Evolutionary conservation across 1,284 basidiomycete genomes (phyloP).

Genomic region (Cryptococcus amylolentus): DNA sequence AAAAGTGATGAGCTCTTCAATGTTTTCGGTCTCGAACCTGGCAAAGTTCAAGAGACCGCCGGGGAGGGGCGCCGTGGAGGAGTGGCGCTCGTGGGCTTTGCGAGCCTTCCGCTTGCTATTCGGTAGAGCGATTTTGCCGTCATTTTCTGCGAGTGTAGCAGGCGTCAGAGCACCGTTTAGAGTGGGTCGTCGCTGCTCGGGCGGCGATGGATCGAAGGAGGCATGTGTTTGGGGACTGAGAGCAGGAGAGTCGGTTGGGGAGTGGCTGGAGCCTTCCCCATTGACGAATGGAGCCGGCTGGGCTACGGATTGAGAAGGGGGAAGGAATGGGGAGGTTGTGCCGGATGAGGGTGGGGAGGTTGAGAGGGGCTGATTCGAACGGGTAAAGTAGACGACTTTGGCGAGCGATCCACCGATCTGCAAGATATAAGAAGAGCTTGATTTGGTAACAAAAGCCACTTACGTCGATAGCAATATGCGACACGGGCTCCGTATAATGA

Average conservation of each 20-base stretch:
- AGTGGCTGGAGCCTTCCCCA: slow-evolving; percentile 10
- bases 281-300: slow-evolving; percentile 9
- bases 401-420: slow-evolving; percentile 96
- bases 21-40: slow-evolving; percentile 90
- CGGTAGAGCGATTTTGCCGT: background rate
- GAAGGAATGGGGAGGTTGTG: slow-evolving; percentile 40
- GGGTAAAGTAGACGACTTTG: slow-evolving; percentile 98
- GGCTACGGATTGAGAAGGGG: slow-evolving; percentile 37
- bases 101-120: background rate
- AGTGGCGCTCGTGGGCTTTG: slow-evolving; percentile 55
- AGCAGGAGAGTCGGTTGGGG: slow-evolving; percentile 11
- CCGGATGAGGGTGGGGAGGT: slow-evolving; percentile 41
- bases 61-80: slow-evolving; percentile 73
- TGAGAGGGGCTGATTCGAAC: slow-evolving; percentile 59
- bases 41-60: slow-evolving; percentile 97
- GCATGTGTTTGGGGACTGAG: slow-evolving; percentile 24
- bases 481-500: slow-evolving; percentile 93
- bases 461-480: slow-evolving; percentile 91
- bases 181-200: slow-evolving; percentile 48
- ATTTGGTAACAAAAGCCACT: slow-evolving; percentile 47
- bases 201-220: slow-evolving; percentile 37
- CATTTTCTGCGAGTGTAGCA: slow-evolving; percentile 46
- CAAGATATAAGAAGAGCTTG: background rate
- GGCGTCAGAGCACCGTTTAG: slow-evolving; percentile 77
- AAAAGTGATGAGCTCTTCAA: slow-evolving; percentile 81